Base-by-base conservation (phyloP, 768 basidiomycete genomes). In the Zangia roseola region DNA sequence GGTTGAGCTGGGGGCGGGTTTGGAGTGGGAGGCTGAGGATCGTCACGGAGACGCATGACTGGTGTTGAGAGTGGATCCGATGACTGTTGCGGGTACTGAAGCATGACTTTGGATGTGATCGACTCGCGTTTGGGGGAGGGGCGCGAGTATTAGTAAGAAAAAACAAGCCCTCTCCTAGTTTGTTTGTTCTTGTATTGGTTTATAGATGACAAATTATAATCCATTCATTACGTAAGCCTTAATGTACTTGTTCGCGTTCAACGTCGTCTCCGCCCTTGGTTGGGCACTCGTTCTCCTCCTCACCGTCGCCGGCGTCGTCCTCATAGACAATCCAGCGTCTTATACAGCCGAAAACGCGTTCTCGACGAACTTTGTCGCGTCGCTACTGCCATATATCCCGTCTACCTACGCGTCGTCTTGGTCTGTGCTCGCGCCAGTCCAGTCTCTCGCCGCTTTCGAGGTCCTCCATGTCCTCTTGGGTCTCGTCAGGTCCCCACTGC, bases 381-480 rank as follows among this genome's bases (percentile, higher is more conserved):
- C 64, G 57, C 16, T 71, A 53, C 46, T 35, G 54, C 58, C 38
- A 56, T 79, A 23, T 67, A 68, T 34, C 69, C 83, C 38, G 33
- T 82, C 28, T 71, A 80, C 65, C 57, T 70, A 37, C 74, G 70
- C 84, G 0, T 67, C 66, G 14, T 85, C 86, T 0, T 75, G 83
- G 10, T 85, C 82, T 62, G 65, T 75, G 10, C 79, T 81, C 3
- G 80, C 82, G 5, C 73, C 82, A 53, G 88, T 95, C 6, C 95
- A 99, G 72, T 91, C 80, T 21, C 80, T 82, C 43, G 95, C 95
- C 2, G 59, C 82, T 1, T 71, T 99, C 42, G 95, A 99, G 66
- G 80, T 97, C 20, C 55, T 88, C 3, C 97, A 99, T 64, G 82
- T 84, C 31, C 67, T 86, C 6, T 58, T 91, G 7, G 84, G 93